Evolutionary conservation across 2,329 filamentous ascomycete genomes (phyloP), one percentile per base, ranked within the genome.

Genomic region (Bipolaris zeicola): DNA sequence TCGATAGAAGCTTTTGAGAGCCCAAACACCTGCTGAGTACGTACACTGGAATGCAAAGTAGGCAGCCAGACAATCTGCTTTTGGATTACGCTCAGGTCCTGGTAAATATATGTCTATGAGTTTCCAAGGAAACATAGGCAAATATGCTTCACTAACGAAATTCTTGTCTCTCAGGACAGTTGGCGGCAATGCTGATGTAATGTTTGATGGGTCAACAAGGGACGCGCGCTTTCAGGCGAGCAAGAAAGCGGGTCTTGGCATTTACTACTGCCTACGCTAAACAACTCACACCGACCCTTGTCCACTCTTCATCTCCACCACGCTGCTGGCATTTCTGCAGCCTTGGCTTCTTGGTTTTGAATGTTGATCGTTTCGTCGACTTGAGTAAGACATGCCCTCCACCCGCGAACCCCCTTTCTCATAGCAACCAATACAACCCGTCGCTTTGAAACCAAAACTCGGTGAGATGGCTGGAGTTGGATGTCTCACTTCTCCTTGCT

Each of bases 381-480:
- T 52, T 42, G 59, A 66, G 64, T 67, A 69, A 67, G 65, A 67
- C 59, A 64, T 50, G 60, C 55, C 60, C 61, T 60, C 55, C 50
- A 63, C 57, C 52, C 57, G 58, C 34, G 50, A 33, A 58, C 42
- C 56, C 52, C 50, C 42, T 46, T 37, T 49, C 48, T 55, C 55
- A 44, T 52, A 54, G 55, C 50, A 61, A 60, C 55, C 57, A 59
- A 55, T 52, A 52, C 31, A 51, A 53, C 50, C 53, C 52, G 57
- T 50, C 38, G 53, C 57, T 55, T 48, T 44, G 39, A 47, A 54
- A 51, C 51, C 36, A 43, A 50, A 42, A 44, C 41, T 52, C 47
- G 53, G 60, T 61, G 65, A 62, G 57, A 69, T 69, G 66, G 66
- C 58, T 57, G 51, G 58, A 50, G 41, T 57, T 52, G 57, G 46